phyloP scores from a whole-genome alignment of 345 rosid genomes.

The Arabidopsis thaliana region DNA sequence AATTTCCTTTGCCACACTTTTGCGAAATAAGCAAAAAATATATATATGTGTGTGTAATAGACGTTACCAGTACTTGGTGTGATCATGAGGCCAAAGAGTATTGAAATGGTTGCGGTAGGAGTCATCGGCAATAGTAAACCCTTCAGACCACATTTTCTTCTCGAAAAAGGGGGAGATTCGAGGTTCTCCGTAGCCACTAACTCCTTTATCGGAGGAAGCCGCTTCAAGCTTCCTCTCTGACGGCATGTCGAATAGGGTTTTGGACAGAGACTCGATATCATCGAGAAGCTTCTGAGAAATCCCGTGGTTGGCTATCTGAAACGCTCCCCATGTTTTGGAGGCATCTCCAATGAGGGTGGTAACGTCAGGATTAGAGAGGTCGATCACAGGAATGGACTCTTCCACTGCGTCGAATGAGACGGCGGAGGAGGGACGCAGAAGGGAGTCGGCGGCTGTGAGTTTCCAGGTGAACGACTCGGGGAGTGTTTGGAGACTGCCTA shows the following conservation, averaged over 20 bases:
- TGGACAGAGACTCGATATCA: constrained; percentile 51
- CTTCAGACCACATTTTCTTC: constrained; percentile 96
- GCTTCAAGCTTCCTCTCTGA: constrained; percentile 70
- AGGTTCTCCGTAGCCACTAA: constrained; percentile 77
- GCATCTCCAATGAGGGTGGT: constrained; percentile 64
- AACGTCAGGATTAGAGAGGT: constrained; percentile 63
- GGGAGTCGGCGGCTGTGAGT: constrained; percentile 34
- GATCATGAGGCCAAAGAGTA: constrained; percentile 81
- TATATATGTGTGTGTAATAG: not conserved
- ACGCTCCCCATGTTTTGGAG: constrained; percentile 81
- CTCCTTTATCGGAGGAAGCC: constrained; percentile 61
- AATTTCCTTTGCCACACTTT: not conserved
- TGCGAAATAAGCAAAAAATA: not conserved
- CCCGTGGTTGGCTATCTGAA: constrained; percentile 78
- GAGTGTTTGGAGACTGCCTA: constrained; percentile 47
- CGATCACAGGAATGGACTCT: constrained; percentile 67
- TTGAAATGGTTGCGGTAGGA: constrained; percentile 72
- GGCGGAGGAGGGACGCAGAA: constrained; percentile 16
- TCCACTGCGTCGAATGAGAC: constrained; percentile 6
- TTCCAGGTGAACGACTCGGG: constrained; percentile 87
- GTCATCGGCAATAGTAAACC: constrained; percentile 71
- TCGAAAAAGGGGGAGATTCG: constrained; percentile 74
- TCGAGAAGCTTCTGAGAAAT: constrained; percentile 55
- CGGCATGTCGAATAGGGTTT: constrained; percentile 66
- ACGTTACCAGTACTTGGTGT: constrained; percentile 66